These are phyloP conservation scores for Chrysosporium queenslandicum DNA, from an alignment of 2,329 filamentous ascomycete species.

Conservation along the genomic window DNA sequence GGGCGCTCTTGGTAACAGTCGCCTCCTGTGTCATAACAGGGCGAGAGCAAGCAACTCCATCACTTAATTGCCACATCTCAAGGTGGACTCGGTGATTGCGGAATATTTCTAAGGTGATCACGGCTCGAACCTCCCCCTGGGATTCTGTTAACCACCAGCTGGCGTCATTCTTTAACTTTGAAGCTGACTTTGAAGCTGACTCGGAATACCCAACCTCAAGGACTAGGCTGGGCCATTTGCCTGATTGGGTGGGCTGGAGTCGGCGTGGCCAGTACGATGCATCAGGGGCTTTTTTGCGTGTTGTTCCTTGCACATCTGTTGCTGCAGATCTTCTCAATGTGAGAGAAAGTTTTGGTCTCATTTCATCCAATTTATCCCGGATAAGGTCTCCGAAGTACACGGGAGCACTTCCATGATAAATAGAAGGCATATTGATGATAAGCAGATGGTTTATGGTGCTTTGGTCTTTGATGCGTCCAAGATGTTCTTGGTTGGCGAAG, in stretches of 20 bases:
- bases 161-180: constrained; percentile 3
- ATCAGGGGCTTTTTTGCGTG: background rate
- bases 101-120: constrained; percentile 5
- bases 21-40: background rate
- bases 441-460: no score
- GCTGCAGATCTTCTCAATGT: background rate
- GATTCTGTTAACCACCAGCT: constrained; percentile 7
- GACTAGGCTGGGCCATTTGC: constrained; percentile 8
- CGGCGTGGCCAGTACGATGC: background rate
- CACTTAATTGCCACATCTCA: background rate
- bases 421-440: background rate
- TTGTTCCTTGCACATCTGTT: background rate
- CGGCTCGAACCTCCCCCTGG: background rate
- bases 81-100: background rate
- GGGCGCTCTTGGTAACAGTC: background rate
- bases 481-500: no score
- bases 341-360: background rate
- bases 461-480: no score
- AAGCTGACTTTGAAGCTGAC: no score
- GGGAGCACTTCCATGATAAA: background rate
- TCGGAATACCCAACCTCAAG: constrained; percentile 9
- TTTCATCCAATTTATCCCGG: background rate
- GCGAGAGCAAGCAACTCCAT: background rate
- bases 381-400: background rate
- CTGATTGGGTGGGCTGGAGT: background rate